Base-by-base conservation (phyloP, 2,329 filamentous ascomycete genomes). In the Aspergillus pseudotamarii region DNA sequence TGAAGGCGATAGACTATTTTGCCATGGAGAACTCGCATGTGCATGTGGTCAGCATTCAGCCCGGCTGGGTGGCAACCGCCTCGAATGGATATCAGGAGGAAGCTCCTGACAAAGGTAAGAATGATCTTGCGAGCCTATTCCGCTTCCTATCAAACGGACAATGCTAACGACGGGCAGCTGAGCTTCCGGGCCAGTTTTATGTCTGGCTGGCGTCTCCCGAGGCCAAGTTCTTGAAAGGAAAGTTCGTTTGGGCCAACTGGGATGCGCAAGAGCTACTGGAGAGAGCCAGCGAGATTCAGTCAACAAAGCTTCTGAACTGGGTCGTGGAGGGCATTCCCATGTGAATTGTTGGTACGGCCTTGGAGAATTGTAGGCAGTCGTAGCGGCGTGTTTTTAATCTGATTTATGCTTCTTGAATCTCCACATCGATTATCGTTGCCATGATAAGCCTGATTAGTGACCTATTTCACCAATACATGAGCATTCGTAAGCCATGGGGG, bases 211-310 rank as follows among this genome's bases (percentile, higher is more conserved):
- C 79, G 0, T 80, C 76, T 30, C 66, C 77, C 1, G 81, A 85
- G 64, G 82, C 83, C 0, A 68, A 65, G 6, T 85, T 85, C 64
- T 67, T 86, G 30, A 81, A 78, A 46, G 75, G 79, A 3, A 81
- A 80, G 54, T 80, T 81, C 26, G 68, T 85, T 0, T 85, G 81
- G 79, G 76, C 79, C 12, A 81, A 82, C 26, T 86, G 83, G 83
- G 84, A 86, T 68, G 77, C 85, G 0, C 76, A 82, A 45, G 83
- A 85, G 66, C 75, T 86, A 38, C 81, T 81, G 68, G 71, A 73
- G 0, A 69, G 71, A 43, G 76, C 74, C 5, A 70, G 73, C 28
- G 75, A 80, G 63, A 71, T 83, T 46, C 45, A 30, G 30, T 28
- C 34, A 43, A 45, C 43, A 8, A 21, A 46, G 43, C n/a, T 46